These are phyloP conservation scores for Zasmidium angulare DNA, from an alignment of 2,329 filamentous ascomycete species.

Conservation along the genomic window DNA sequence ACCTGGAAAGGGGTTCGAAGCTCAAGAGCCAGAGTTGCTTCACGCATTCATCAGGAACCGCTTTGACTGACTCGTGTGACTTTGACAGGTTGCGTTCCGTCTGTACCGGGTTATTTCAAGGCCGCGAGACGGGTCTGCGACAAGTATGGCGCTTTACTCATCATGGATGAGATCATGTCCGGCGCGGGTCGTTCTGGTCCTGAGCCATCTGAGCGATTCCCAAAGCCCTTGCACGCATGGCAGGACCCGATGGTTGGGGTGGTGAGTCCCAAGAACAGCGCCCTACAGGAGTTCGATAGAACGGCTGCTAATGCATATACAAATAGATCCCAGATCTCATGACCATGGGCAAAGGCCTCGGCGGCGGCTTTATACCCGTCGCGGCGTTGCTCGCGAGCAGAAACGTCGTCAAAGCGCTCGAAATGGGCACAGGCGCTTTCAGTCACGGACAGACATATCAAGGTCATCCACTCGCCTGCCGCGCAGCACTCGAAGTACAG, in stretches of 20 bases:
- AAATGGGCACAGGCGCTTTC: constrained; percentile 49
- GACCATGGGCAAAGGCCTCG: constrained; percentile 66
- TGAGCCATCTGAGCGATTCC: constrained; percentile 27
- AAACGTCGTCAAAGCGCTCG: constrained; percentile 52
- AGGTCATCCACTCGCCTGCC: constrained; percentile 59
- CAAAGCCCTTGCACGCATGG: constrained; percentile 57
- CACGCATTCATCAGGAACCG: too few species aligned
- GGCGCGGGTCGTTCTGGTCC: constrained; percentile 61
- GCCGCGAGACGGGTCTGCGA: constrained; percentile 69
- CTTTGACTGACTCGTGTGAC: too few species aligned
- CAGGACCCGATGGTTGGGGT: constrained; percentile 53
- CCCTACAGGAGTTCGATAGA: too few species aligned
- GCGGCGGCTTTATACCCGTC: constrained; percentile 62
- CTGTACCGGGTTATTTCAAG: constrained; percentile 66
- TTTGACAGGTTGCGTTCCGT: constrained; percentile 58
- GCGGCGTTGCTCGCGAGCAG: constrained; percentile 58
- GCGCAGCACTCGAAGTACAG: constrained; percentile 64
- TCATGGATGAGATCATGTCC: constrained; percentile 77
- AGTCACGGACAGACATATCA: constrained; percentile 65
- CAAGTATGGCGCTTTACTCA: constrained; percentile 69
- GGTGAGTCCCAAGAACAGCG: background rate
- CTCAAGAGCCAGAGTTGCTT: too few species aligned
- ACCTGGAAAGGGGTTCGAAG: background rate
- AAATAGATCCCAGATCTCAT: constrained; percentile 60
- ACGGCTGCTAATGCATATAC: background rate